Percentiles rank a stretch among this genome's conserved stretches.
Conservation (phyloP, 768 basidiomycete genomes). For the Mycena latifolia region DNA sequence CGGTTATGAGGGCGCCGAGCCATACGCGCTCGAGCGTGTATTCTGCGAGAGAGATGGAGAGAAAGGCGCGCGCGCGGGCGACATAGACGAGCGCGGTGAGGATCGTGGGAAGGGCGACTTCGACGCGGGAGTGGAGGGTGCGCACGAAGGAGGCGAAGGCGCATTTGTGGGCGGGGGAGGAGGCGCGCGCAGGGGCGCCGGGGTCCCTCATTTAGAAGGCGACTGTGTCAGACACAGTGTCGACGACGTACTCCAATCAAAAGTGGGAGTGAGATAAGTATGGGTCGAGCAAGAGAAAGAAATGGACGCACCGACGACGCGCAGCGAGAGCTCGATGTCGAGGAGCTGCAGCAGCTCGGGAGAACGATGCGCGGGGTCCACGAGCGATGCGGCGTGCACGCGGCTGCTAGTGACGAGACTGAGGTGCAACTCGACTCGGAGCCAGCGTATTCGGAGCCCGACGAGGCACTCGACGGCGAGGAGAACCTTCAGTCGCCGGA, state of each 20-base stretch:
- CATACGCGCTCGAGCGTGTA: conserved; percentile 20
- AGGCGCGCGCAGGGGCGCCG: conserved; percentile 50
- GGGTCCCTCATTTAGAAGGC: conserved; percentile 61
- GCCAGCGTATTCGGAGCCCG: too few species aligned
- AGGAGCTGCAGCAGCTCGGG: conserved; percentile 59
- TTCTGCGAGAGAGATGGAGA: conserved; percentile 61
- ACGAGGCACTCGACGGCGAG: too few species aligned
- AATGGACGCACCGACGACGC: conserved; percentile 55
- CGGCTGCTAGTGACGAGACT: too few species aligned
- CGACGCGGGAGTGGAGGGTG: conserved; percentile 8
- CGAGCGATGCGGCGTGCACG: conserved; percentile 41
- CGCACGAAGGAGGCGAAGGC: conserved; percentile 17
- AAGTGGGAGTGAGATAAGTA: too few species aligned
- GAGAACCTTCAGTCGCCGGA: too few species aligned
- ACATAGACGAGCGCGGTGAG: conserved; percentile 33
- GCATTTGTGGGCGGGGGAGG: conserved; percentile 35
- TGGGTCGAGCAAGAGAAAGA: neutral
- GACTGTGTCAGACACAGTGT: conserved; percentile 58
- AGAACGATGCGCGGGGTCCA: conserved; percentile 57
- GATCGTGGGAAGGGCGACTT: conserved; percentile 7
- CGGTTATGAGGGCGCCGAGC: conserved; percentile 21
- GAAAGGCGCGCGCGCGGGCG: conserved; percentile 61
- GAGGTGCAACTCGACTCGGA: too few species aligned
- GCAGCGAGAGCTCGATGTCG: conserved; percentile 55
- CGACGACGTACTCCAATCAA: conserved; percentile 57